Evolutionary conservation across 306 rosid genomes (phyloP).

Genomic region (Gastrolobium villosum): DNA sequence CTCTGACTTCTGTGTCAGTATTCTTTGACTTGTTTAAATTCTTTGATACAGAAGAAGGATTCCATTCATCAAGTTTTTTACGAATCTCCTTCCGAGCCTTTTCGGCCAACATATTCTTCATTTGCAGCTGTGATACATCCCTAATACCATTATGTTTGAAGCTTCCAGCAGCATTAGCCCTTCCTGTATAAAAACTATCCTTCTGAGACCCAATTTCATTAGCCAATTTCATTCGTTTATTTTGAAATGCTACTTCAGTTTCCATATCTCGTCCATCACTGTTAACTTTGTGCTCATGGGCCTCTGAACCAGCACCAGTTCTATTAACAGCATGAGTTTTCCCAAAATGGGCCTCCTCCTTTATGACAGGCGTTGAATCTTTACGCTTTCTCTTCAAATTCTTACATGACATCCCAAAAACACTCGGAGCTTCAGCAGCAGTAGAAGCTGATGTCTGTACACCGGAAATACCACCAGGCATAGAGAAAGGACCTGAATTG

Average conservation of each 20-base stretch:
- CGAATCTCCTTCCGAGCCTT: slow-evolving; percentile 69
- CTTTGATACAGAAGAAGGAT: slow-evolving; percentile 42
- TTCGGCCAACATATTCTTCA: slow-evolving; percentile 59
- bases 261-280: slow-evolving; percentile 38
- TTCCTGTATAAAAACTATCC: slow-evolving; percentile 53
- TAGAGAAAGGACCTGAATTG: slow-evolving; percentile 52
- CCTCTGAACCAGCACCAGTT: slow-evolving; percentile 52
- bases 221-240: slow-evolving; percentile 47
- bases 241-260: slow-evolving; percentile 44
- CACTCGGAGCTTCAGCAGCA: slow-evolving; percentile 57
- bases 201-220: slow-evolving; percentile 54
- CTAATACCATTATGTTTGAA: slow-evolving; percentile 44
- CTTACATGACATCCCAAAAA: slow-evolving; percentile 46
- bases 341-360: slow-evolving; percentile 45
- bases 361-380: slow-evolving; percentile 43
- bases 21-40: slow-evolving; percentile 44
- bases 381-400: slow-evolving; percentile 59
- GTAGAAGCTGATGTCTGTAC: slow-evolving; percentile 46
- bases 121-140: slow-evolving; percentile 58
- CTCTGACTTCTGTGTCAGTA: slow-evolving; percentile 41
- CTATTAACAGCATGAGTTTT: slow-evolving; percentile 48
- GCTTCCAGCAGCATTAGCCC: slow-evolving; percentile 52
- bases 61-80: slow-evolving; percentile 66
- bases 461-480: slow-evolving; percentile 44
- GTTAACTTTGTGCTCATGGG: slow-evolving; percentile 44